A percentile compares a stretch with the other conserved stretches of the same genome.
Conservation (phyloP, 345 rosid species). For the Citrus sinensis region DNA sequence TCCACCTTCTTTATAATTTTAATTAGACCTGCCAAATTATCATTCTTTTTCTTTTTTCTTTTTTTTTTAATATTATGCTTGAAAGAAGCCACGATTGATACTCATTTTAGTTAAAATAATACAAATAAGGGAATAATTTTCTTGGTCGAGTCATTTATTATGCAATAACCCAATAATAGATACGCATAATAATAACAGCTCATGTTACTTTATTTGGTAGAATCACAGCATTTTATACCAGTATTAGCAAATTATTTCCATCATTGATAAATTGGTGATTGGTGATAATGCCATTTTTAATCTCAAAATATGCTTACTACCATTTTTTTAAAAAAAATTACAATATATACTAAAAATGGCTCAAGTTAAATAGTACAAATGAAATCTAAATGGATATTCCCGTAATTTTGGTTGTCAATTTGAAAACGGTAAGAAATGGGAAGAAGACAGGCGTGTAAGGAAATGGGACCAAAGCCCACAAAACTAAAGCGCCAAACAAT, state of each 20-base stretch:
- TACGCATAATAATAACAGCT: no score
- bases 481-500: constrained; percentile 1
- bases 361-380: no score
- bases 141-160: not conserved
- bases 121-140: not conserved
- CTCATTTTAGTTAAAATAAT: not conserved
- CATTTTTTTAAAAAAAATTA: no score
- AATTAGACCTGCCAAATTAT: not conserved
- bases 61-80: not conserved
- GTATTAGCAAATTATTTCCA: not conserved
- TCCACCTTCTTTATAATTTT: not conserved
- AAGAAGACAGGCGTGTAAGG: constrained; percentile 30
- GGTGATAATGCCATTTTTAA: no score
- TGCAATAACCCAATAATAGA: not conserved
- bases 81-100: not conserved
- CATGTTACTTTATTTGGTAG: not conserved
- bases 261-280: not conserved
- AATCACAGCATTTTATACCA: not conserved
- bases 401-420: constrained; percentile 1
- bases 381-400: not conserved
- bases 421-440: constrained; percentile 1
- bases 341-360: no score
- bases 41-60: fast-evolving
- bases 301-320: no score
- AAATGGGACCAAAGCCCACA: constrained; percentile 29